Conservation (phyloP, 75 land plant genomes). For the Pinus taeda region DNA sequence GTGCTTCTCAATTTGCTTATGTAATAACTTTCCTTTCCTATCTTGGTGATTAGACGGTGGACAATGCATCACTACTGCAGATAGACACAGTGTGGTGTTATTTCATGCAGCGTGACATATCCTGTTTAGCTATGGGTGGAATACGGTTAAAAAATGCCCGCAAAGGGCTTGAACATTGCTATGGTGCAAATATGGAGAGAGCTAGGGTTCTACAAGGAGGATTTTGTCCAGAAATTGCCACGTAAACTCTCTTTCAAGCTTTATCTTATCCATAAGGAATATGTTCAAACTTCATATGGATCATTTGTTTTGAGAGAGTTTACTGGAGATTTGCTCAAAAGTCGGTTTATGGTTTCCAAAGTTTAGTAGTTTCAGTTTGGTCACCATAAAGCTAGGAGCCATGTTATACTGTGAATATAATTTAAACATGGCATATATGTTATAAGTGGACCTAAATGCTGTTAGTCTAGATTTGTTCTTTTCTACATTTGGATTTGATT, state of each 20-base stretch:
- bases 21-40: not conserved
- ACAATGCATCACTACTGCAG: conserved; percentile 87
- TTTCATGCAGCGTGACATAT: conserved; percentile 88
- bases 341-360: not conserved
- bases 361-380: not conserved
- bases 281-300: not conserved
- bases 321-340: not conserved
- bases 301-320: not conserved
- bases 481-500: not conserved
- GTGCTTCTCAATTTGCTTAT: not conserved
- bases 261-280: not conserved
- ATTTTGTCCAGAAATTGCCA: conserved; percentile 75
- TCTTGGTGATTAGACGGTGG: conserved; percentile 49
- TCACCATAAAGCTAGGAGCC: not conserved
- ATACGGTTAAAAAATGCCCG: conserved; percentile 75
- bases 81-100: conserved; percentile 97
- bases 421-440: conserved; percentile 3
- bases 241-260: conserved; percentile 39
- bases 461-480: not conserved
- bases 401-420: not conserved
- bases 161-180: conserved; percentile 68
- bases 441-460: not conserved
- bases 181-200: conserved; percentile 76
- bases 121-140: conserved; percentile 72
- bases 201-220: conserved; percentile 79